phyloP scores from a whole-genome alignment of 768 basidiomycete genomes.

The Clitopilus passeckerianus region DNA sequence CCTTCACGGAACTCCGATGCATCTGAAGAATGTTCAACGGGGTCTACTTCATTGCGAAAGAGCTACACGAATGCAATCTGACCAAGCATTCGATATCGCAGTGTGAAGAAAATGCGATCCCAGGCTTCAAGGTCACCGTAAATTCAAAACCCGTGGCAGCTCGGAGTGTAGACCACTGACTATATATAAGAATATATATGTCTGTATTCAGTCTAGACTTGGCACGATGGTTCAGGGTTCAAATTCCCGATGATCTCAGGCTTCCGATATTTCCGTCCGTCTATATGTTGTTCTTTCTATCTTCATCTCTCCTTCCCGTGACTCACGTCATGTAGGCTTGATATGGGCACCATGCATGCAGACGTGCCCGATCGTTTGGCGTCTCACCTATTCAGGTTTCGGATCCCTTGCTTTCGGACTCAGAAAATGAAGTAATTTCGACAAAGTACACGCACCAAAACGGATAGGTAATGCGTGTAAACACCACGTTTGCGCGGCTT shows the following conservation, averaged over 20 bases:
- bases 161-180: neutral
- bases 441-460: neutral
- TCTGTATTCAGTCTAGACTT: neutral
- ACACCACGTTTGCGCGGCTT: neutral
- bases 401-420: neutral
- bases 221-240: neutral
- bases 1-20: no score
- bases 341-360: neutral
- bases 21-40: no score
- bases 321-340: neutral
- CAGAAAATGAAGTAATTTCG: neutral
- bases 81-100: no score
- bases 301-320: neutral
- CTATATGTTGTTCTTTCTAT: neutral
- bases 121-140: slow-evolving; percentile 4
- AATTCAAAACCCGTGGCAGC: slow-evolving; percentile 1
- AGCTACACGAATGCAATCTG: no score
- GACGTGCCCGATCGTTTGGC: neutral
- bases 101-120: slow-evolving; percentile 4
- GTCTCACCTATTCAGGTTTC: neutral
- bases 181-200: neutral
- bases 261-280: no score
- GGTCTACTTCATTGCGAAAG: no score
- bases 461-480: neutral
- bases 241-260: no score